Evolutionary conservation across 2,329 filamentous ascomycete genomes (phyloP).

Genomic region (Calonectria multiphialidica): DNA sequence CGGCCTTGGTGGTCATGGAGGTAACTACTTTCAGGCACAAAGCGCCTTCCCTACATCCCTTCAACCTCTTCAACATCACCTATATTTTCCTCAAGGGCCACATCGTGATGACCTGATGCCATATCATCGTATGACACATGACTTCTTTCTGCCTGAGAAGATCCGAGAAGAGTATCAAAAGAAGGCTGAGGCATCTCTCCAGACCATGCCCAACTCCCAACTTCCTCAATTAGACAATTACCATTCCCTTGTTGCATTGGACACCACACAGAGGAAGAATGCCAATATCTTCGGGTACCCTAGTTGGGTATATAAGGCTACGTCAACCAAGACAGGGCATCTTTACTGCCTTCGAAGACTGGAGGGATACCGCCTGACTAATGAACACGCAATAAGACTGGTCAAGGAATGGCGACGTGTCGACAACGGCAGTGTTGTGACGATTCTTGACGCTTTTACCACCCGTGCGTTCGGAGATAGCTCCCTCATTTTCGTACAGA

Average conservation of each 20-base stretch:
- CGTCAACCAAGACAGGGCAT: conserved; percentile 87
- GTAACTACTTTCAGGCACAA: conserved; percentile 76
- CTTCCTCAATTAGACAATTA: conserved; percentile 88
- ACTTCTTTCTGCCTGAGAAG: conserved; percentile 92
- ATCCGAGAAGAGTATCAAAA: conserved; percentile 90
- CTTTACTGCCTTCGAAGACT: conserved; percentile 89
- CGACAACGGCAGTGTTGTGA: conserved; percentile 84
- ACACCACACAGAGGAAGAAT: conserved; percentile 84
- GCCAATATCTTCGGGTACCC: conserved; percentile 85
- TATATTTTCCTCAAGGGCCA: conserved; percentile 90
- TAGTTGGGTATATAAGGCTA: conserved; percentile 96
- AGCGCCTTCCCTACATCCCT: conserved; percentile 62
- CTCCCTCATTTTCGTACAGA: conserved; percentile 92
- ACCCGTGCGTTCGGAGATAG: conserved; percentile 93
- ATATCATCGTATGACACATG: conserved; percentile 88
- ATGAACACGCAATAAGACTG: conserved; percentile 87
- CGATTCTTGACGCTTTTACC: conserved; percentile 92
- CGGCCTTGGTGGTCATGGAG: conserved; percentile 66
- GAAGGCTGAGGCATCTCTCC: conserved; percentile 86
- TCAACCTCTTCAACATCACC: conserved; percentile 87
- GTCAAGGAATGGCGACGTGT: conserved; percentile 93
- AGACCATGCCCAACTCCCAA: conserved; percentile 83
- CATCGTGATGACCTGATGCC: conserved; percentile 83
- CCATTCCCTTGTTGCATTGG: conserved; percentile 91
- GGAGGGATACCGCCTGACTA: conserved; percentile 89